Percentiles rank a stretch among this genome's conserved stretches.
Evolutionary conservation across 129 eudicot genomes (phyloP).

Genomic region (Saussurea involucrata): DNA sequence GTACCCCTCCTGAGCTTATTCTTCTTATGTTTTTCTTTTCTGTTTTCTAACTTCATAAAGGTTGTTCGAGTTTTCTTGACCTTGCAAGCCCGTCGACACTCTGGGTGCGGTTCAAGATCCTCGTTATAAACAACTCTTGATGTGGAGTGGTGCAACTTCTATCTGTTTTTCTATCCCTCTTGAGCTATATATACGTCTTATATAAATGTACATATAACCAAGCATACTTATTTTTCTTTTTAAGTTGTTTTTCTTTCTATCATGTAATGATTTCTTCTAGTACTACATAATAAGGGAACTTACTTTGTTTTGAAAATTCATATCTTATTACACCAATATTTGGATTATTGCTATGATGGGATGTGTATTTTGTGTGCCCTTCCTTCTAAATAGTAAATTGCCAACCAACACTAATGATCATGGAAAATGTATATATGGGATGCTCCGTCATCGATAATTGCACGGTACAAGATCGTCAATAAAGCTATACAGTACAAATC

Average conservation of each 20-base stretch:
- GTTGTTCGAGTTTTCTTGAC: conserved; percentile 63
- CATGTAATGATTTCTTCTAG: conserved; percentile 4
- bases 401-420: neutral
- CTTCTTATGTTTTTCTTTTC: conserved; percentile 30
- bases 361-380: neutral
- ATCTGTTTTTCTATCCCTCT: neutral
- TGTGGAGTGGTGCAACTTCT: conserved; percentile 2
- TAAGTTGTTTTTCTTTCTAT: neutral
- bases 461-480: neutral
- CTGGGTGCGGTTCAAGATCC: neutral
- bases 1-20: conserved; percentile 77
- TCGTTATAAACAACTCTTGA: neutral
- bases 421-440: neutral
- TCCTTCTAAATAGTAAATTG: neutral
- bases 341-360: neutral
- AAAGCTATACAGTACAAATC: neutral
- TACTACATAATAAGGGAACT: conserved; percentile 6
- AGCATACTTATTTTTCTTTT: neutral
- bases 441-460: neutral
- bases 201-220: neutral
- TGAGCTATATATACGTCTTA: conserved; percentile 8
- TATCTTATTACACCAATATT: neutral
- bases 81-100: conserved; percentile 53
- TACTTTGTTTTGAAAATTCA: neutral
- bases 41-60: conserved; percentile 31